Conservation (phyloP, 1,284 basidiomycete species). For the Papiliotrema terrestris region DNA sequence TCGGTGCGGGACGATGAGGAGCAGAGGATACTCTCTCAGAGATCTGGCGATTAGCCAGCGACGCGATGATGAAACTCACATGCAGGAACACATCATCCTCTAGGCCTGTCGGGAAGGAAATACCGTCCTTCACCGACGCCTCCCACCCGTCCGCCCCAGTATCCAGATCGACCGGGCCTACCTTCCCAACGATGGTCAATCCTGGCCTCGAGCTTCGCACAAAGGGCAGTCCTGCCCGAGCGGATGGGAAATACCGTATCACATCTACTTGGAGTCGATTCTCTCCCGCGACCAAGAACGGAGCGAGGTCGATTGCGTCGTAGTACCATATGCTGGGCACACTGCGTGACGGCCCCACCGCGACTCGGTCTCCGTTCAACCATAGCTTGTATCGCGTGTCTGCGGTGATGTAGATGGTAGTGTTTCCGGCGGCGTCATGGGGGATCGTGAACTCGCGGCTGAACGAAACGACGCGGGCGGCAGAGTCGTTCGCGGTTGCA, state of each 20-base stretch:
- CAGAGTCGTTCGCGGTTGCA: constrained; percentile 4
- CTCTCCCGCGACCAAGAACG: constrained; percentile 12
- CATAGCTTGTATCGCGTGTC: constrained; percentile 34
- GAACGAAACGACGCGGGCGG: constrained; percentile 23
- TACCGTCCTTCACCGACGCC: constrained; percentile 13
- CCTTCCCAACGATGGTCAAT: constrained; percentile 17
- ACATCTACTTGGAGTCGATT: constrained; percentile 20
- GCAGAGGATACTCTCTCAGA: constrained; percentile 14
- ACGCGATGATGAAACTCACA: constrained; percentile 8
- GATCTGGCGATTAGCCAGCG: constrained; percentile 16
- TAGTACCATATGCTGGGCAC: constrained; percentile 23
- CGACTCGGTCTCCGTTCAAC: constrained; percentile 21
- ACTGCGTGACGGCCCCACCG: constrained; percentile 22
- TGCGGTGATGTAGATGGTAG: constrained; percentile 21
- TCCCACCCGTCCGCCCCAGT: constrained; percentile 11
- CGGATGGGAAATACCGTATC: constrained; percentile 22
- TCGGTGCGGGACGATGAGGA: not conserved
- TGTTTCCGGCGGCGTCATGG: not conserved
- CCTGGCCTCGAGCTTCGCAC: constrained; percentile 21
- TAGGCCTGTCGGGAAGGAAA: constrained; percentile 17
- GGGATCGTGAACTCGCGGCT: constrained; percentile 8
- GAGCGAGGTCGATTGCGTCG: constrained; percentile 24
- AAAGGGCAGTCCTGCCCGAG: constrained; percentile 25
- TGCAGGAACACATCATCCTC: constrained; percentile 30
- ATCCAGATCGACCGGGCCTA: constrained; percentile 11